phyloP scores from a whole-genome alignment of 2,329 filamentous ascomycete species.

The Dothiorella sarmentorum region DNA sequence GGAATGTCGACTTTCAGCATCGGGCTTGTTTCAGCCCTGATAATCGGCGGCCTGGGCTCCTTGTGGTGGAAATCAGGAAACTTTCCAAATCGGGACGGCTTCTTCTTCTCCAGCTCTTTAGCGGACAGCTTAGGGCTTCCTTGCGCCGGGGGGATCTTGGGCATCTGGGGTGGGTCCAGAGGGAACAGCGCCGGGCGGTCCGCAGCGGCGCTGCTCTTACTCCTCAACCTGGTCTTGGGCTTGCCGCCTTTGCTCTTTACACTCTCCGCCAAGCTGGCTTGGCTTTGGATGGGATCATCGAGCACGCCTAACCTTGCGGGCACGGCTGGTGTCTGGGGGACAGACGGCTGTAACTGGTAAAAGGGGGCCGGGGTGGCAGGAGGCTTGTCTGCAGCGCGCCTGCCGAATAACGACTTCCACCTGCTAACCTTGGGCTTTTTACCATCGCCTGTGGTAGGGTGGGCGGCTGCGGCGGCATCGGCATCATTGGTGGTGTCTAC shows the following conservation, averaged over 20 bases:
- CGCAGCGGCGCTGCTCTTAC: slow-evolving; percentile 15
- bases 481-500: neutral
- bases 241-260: slow-evolving; percentile 22
- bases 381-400: slow-evolving; percentile 27
- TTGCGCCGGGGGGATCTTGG: slow-evolving; percentile 22
- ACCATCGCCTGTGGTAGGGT: slow-evolving; percentile 19
- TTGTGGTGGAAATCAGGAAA: slow-evolving; percentile 20
- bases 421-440: slow-evolving; percentile 35
- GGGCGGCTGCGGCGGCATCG: neutral
- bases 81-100: neutral
- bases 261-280: slow-evolving; percentile 23
- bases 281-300: neutral
- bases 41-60: slow-evolving; percentile 11
- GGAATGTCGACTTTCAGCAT: slow-evolving; percentile 76
- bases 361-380: slow-evolving; percentile 31
- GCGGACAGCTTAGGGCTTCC: slow-evolving; percentile 26
- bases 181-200: slow-evolving; percentile 27
- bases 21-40: slow-evolving; percentile 24
- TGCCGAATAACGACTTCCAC: slow-evolving; percentile 39
- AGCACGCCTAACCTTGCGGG: slow-evolving; percentile 11
- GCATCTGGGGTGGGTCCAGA: slow-evolving; percentile 19
- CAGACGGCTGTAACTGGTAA: slow-evolving; percentile 33
- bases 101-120: slow-evolving; percentile 18
- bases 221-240: slow-evolving; percentile 9
- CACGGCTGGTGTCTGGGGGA: neutral